Percentiles rank a stretch among this genome's conserved stretches.
phyloP scores from a whole-genome alignment of 345 rosid genomes.

The Moricandia arvensis region DNA sequence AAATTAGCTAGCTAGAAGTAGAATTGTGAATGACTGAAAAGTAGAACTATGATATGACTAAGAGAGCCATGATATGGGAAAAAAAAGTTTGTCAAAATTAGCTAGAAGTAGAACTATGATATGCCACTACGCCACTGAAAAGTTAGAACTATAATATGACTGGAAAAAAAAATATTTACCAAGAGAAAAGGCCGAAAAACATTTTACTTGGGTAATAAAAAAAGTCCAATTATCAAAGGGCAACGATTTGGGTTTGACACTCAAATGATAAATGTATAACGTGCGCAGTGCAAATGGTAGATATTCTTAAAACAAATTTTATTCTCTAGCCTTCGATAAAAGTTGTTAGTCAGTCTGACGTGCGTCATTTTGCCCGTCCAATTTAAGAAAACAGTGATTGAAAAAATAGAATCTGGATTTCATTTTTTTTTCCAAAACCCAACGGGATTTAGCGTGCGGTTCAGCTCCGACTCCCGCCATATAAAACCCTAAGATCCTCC shows the following conservation, averaged over 20 bases:
- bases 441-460: slow-evolving; percentile 9
- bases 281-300: slow-evolving; percentile 1
- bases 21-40: background rate
- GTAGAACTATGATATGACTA: background rate
- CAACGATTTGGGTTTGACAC: background rate
- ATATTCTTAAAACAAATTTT: background rate
- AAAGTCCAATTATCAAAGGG: background rate
- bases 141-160: background rate
- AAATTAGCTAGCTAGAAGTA: background rate
- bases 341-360: background rate
- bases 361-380: background rate
- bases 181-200: background rate
- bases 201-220: background rate
- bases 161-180: background rate
- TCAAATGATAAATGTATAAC: background rate
- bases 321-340: slow-evolving; percentile 8
- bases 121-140: background rate
- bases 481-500: slow-evolving; percentile 8
- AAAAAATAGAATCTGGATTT: slow-evolving; percentile 18
- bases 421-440: background rate
- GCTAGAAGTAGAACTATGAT: background rate
- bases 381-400: background rate
- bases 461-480: slow-evolving; percentile 49
- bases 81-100: background rate
- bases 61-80: background rate